Conservation (phyloP, 75 land plant species). For the Ceratopteris richardii region DNA sequence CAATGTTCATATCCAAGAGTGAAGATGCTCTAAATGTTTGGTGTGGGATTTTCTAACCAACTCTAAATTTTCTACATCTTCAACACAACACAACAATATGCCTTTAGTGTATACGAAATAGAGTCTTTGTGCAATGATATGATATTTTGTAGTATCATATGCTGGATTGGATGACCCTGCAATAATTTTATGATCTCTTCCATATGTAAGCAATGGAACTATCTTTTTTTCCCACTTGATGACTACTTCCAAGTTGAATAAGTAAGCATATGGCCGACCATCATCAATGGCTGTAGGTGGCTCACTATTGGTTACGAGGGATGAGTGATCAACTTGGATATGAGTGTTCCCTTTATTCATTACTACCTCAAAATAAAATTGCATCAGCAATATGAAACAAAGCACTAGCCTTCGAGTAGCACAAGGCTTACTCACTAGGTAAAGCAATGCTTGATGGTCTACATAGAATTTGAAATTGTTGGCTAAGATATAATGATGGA, state of each 20-base stretch:
- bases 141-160: too few species aligned
- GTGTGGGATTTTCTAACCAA: too few species aligned
- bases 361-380: neutral
- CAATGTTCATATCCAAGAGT: too few species aligned
- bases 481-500: neutral
- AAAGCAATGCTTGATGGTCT: neutral
- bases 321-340: neutral
- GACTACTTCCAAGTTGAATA: neutral
- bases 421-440: constrained; percentile 1
- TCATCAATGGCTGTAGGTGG: neutral
- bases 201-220: neutral
- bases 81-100: too few species aligned
- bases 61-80: too few species aligned
- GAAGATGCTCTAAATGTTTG: too few species aligned
- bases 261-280: neutral
- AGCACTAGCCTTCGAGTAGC: neutral
- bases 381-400: neutral
- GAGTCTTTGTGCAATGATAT: too few species aligned
- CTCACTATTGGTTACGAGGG: neutral
- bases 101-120: too few species aligned
- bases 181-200: too few species aligned
- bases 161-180: too few species aligned
- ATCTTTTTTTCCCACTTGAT: neutral
- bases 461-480: neutral
- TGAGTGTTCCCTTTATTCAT: neutral